Evolutionary conservation across 306 rosid genomes (phyloP), one percentile per base, ranked within the genome.

Genomic region (Rubus idaeus): DNA sequence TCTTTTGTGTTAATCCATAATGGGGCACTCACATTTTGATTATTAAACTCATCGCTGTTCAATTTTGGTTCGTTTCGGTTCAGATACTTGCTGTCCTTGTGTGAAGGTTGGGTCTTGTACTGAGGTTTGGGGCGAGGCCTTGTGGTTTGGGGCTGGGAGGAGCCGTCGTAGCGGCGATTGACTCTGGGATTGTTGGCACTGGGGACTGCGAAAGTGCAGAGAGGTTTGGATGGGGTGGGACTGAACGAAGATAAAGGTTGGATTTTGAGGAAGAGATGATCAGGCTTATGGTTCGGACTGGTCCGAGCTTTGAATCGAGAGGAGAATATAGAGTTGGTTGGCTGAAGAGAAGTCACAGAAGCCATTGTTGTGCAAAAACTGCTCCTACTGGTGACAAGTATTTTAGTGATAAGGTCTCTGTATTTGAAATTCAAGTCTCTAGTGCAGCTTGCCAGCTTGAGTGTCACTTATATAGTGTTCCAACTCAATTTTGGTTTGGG

Each of bases 301-400:
- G 71, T 52, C 64, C 16, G 70, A 60, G 71, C 55, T 78, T 65
- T 87, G 77, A 84, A 79, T 56, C 50, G 71, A 80, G 82, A 13
- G 10, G 86, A 72, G 55, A 40, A 3, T 5, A 69, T n/a, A 73
- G 84, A 61, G 86, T 79, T 84, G 4, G 80, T 26, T 68, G 66
- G 52, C 5, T 80, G 92, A 76, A 81, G 75, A 52, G 76, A 82
- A 4, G 70, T 68, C 26, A 81, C 56, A 68, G 94, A 83, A 68
- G 88, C 90, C 88, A 88, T 89, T 53, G 87, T 11, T 68, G 53
- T 41, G 3, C 52, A 21, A 13, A 21, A 57, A 14, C 62, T 21
- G 10, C 60, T 53, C 10, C 9, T 53, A 52, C 18, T 45, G 49
- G 49, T 2, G 11, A 1, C 11, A 8, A 9, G 10, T 8, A 45